These are phyloP conservation scores for Thielaviopsis populi DNA, from an alignment of 2,329 filamentous ascomycete genomes.

Conservation along the genomic window DNA sequence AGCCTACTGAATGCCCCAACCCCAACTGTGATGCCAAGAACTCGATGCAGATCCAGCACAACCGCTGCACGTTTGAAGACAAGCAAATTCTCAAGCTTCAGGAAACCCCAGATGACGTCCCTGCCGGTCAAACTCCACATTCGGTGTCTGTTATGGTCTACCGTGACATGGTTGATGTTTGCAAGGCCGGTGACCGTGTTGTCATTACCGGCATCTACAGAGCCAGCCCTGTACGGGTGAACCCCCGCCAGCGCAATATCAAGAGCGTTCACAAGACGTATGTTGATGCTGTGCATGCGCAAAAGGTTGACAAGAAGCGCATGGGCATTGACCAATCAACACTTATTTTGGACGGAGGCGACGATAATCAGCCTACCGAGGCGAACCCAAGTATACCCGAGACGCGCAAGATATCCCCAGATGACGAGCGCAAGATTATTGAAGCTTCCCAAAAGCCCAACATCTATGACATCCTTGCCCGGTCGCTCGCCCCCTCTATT, in stretches of 20 bases:
- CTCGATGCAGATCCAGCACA: conserved; percentile 97
- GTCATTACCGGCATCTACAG: conserved; percentile 96
- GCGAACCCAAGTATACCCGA: conserved; percentile 30
- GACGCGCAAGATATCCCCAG: conserved; percentile 63
- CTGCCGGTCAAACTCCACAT: conserved; percentile 91
- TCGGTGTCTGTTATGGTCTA: conserved; percentile 94
- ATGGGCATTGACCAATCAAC: conserved; percentile 85
- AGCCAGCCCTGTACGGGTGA: conserved; percentile 82
- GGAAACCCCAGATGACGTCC: conserved; percentile 88
- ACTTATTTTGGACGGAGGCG: conserved; percentile 50
- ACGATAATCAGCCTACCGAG: conserved; percentile 36
- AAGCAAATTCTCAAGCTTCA: conserved; percentile 99
- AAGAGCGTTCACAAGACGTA: conserved; percentile 98
- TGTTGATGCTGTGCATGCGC: conserved; percentile 85
- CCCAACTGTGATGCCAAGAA: conserved; percentile 69
- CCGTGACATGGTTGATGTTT: conserved; percentile 92
- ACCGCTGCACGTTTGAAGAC: conserved; percentile 84
- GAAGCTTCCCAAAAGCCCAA: conserved; percentile 65
- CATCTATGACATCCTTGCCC: conserved; percentile 81
- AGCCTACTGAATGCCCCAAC: conserved; percentile 81
- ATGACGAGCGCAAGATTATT: conserved; percentile 81
- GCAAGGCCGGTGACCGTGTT: conserved; percentile 92
- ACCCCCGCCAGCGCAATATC: conserved; percentile 78
- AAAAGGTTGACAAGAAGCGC: conserved; percentile 90
- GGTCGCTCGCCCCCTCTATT: conserved; percentile 84